Base-by-base conservation (phyloP, 345 rosid genomes). In the Bretschneidera sinensis region DNA sequence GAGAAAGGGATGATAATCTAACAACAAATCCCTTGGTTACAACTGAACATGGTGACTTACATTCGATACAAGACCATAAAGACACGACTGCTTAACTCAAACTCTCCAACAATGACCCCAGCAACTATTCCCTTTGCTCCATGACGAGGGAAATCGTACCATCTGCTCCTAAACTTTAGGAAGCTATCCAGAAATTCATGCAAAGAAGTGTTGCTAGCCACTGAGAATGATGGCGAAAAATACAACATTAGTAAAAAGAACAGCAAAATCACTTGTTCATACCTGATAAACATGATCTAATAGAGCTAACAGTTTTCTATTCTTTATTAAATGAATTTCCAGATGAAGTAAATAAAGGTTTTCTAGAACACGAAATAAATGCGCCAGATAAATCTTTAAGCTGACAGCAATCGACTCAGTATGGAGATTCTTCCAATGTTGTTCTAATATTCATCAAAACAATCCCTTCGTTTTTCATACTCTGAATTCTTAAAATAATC, bases 71-170 rank as follows among this genome's bases (percentile, higher is more conserved):
- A 74, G 56, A 88, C 62, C 99, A 88, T 86, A 70, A 90, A 90
- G 59, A 88, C 81, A 31, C 97, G 97, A 58, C 87, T 88, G 67
- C 87, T 72, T 53, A 94, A 63, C 39, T 88, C 97, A 39, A 72
- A 51, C 66, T 94, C 99, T 50, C 95, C 99, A 5, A 90, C 89
- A 70, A 94, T 75, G 4, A 94, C 82, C 28, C 97, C 97, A 3
- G 99, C 97, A 53, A 87, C 85, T 5, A 83, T 81, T 47, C 90
- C 91, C 71, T 88, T 94, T 66, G 77, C 87, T 63, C 96, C 89
- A 60, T 82, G 99, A 69, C 84, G 78, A 25, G 95, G 95, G 50
- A 90, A 90, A 81, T 94, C 99, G 63, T 86, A 94, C 99, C 99
- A 94, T 61, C 97, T 88, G 78, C 84, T 83, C 70, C 96, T 83